These are phyloP conservation scores for Ceratopteris richardii DNA, from an alignment of 75 land plant genomes.

Conservation along the genomic window DNA sequence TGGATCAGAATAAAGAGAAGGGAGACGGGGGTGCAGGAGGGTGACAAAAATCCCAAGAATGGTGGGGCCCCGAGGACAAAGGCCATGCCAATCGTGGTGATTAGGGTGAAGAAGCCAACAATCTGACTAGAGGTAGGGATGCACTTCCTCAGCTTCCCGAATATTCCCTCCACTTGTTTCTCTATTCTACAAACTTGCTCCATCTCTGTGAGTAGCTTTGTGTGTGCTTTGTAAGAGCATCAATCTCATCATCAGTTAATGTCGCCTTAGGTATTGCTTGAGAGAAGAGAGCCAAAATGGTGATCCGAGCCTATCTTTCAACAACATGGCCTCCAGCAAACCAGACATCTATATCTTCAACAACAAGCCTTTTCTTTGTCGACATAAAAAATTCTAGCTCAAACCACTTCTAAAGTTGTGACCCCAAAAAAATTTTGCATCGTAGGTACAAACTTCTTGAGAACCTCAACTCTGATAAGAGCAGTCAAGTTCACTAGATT, in stretches of 20 bases:
- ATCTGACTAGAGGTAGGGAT: too few species aligned
- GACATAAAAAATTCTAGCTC: conserved; percentile 95
- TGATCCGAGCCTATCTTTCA: conserved; percentile 94
- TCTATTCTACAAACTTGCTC: too few species aligned
- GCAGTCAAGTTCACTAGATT: conserved; percentile 99
- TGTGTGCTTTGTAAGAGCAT: conserved; percentile 87
- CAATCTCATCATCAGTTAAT: conserved; percentile 55
- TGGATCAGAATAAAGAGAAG: too few species aligned
- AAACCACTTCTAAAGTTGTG: conserved; percentile 94
- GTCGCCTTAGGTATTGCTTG: conserved; percentile 58
- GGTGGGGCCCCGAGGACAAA: too few species aligned
- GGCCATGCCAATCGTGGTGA: too few species aligned
- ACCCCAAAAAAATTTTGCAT: conserved; percentile 91
- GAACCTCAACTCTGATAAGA: conserved; percentile 91
- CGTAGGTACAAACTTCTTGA: conserved; percentile 80
- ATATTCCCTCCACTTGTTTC: too few species aligned
- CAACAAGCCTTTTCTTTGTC: conserved; percentile 57
- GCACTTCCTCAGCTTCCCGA: too few species aligned
- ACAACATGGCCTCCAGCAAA: conserved; percentile 53
- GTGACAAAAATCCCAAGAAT: too few species aligned
- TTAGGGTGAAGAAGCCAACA: too few species aligned
- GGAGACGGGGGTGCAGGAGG: too few species aligned
- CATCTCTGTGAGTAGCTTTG: too few species aligned
- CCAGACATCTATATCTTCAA: conserved; percentile 50
- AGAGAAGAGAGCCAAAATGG: conserved; percentile 91